phyloP scores from a whole-genome alignment of 2,329 filamentous ascomycete species.

The Lecanicillium sp. region DNA sequence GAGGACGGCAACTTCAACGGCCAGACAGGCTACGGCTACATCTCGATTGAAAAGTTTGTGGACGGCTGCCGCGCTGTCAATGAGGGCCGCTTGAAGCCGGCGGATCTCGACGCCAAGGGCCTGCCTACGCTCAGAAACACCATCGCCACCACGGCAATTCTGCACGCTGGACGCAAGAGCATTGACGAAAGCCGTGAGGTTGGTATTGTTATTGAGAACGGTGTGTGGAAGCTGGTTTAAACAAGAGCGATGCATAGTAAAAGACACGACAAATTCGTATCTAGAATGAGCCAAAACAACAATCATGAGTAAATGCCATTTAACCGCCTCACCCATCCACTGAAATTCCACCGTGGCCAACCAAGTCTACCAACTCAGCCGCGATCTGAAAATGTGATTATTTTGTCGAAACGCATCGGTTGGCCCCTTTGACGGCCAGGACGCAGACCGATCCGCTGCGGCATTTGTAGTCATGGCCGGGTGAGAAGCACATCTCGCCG shows the following conservation, averaged over 20 bases:
- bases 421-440: no score
- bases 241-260: neutral
- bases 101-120: slow-evolving; percentile 71
- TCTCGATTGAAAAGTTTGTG: slow-evolving; percentile 94
- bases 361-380: no score
- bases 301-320: no score
- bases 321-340: no score
- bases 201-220: slow-evolving; percentile 62
- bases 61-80: slow-evolving; percentile 78
- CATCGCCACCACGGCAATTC: slow-evolving; percentile 82
- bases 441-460: no score
- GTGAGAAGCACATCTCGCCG: no score
- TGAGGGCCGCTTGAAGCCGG: slow-evolving; percentile 62
- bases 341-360: no score
- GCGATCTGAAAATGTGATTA: no score
- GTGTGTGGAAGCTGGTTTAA: slow-evolving; percentile 59
- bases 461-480: no score
- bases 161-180: slow-evolving; percentile 78
- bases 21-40: slow-evolving; percentile 87
- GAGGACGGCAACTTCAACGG: slow-evolving; percentile 93
- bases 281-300: no score
- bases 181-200: slow-evolving; percentile 78
- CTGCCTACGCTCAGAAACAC: slow-evolving; percentile 85
- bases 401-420: no score
- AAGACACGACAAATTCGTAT: no score